Conservation (phyloP, 2,329 filamentous ascomycete genomes). For the Fusarium brachygibbosum region DNA sequence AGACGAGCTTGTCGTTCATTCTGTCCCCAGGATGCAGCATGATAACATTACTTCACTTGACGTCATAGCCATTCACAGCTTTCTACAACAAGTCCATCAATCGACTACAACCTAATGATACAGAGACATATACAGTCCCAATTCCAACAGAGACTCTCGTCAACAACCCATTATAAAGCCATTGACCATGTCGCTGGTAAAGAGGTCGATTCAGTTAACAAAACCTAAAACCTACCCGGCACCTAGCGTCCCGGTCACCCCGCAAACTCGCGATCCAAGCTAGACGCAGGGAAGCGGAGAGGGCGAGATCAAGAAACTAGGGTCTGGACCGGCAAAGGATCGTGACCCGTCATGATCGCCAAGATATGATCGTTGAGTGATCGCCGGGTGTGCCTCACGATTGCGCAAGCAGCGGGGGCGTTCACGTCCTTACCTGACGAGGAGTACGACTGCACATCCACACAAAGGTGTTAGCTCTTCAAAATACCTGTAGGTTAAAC, state of each 20-base stretch:
- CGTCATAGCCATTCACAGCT: neutral
- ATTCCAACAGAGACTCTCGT: neutral
- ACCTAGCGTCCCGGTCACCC: neutral
- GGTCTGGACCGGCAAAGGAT: neutral
- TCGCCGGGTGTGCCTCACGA: neutral
- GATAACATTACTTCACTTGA: neutral
- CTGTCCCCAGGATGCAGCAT: neutral
- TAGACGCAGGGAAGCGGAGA: neutral
- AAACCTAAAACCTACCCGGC: neutral
- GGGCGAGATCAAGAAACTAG: neutral
- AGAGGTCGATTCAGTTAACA: no score
- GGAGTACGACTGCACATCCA: neutral
- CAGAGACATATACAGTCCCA: neutral
- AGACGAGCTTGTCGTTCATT: no score
- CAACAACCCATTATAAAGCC: neutral
- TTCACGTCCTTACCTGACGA: neutral
- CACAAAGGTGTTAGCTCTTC: fast-evolving
- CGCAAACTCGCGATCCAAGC: neutral
- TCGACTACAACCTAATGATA: no score
- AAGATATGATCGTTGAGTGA: neutral
- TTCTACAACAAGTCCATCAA: no score
- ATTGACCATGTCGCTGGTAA: no score
- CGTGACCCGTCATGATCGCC: neutral
- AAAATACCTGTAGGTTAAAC: neutral
- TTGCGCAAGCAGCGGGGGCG: neutral